Base-by-base conservation (phyloP, 78 protist genomes). In the Chrysochromulina tobinii region DNA sequence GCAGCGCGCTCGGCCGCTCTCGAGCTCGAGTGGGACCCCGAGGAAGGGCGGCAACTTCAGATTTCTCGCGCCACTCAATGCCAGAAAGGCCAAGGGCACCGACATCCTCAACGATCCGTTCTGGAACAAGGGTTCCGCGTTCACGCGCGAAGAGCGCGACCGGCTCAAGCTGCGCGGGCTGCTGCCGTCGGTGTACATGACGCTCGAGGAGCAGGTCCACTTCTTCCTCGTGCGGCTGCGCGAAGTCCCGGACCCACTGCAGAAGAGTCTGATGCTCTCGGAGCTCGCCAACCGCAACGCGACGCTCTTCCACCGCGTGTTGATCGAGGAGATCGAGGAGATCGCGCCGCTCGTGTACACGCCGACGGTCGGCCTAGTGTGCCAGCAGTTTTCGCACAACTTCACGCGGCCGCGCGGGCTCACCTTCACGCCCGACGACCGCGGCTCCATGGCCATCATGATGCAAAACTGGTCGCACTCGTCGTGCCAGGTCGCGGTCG, bases 341-440 rank as follows among this genome's bases (percentile, higher is more conserved):
- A 68, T 92, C 77, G 92, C 94, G 57, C 98, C 98, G 73, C 50
- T 97, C 67, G 93, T 98, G 88, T 98, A 98, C 94, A 98, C 99
- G 6, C 98, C 98, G 59, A 96, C 98, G 9, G 96, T 94, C 48
- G 96, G 90, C 23, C 15, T 14, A 0, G 91, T 21, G 27, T 91
- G 90, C 83, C 89, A 55, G 55, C 21, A 25, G 17, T 89, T 77
- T 68, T 79, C 85, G 3, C 14, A 64, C 64, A 84, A 84, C 25
- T 81, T 83, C 84, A 51, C 53, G 54, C 68, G 93, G 5, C 64
- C 64, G 23, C 7, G 64, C 23, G 23, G 7, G 12, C 12, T 59
- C 23, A 59, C 64, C 23, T 14, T 12, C 64, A 59, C 7, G 7
- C 64, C 64, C 23, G 64, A 59, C 12, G 98, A 98, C 92, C 57